phyloP scores from a whole-genome alignment of 2,329 filamentous ascomycete species.

The Alternaria rosae region DNA sequence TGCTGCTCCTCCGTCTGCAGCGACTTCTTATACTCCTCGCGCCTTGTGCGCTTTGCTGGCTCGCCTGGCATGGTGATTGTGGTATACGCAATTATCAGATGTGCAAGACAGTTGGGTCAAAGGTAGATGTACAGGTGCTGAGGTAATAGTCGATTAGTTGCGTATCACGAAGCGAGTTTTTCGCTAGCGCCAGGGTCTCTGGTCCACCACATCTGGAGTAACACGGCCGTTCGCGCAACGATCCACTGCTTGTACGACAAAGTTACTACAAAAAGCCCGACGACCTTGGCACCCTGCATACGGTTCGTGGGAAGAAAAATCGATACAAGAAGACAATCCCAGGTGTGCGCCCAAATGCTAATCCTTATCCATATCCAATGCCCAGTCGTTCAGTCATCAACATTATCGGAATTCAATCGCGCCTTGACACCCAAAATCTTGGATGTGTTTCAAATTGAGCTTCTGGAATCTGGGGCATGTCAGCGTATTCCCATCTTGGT shows the following conservation, averaged over 20 bases:
- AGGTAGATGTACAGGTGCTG: conserved; percentile 8
- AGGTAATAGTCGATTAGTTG: conserved; percentile 29
- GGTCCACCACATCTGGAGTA: conserved; percentile 21
- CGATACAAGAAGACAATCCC: conserved; percentile 37
- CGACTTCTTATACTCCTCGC: conserved; percentile 55
- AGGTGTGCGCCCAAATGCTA: conserved; percentile 40
- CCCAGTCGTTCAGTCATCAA: conserved; percentile 40
- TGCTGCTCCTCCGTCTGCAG: conserved; percentile 49
- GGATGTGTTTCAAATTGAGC: conserved; percentile 86
- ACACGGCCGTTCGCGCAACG: conserved; percentile 5
- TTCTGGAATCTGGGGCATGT: conserved; percentile 77
- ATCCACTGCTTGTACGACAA: conserved; percentile 13
- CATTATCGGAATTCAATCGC: conserved; percentile 86
- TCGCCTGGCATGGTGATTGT: conserved; percentile 42
- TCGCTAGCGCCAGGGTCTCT: conserved; percentile 31
- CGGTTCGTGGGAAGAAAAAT: conserved; percentile 31
- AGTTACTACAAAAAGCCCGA: conserved; percentile 23
- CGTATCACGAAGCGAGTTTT: conserved; percentile 34
- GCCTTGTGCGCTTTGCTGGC: conserved; percentile 53
- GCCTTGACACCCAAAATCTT: conserved; percentile 81
- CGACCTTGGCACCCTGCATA: conserved; percentile 40
- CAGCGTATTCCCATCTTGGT: conserved; percentile 15
- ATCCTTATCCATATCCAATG: conserved; percentile 25
- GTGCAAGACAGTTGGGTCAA: not conserved
- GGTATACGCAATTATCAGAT: conserved; percentile 2